Conservation (phyloP, 1,139 yeast genomes). For the Hansenula sp. region DNA sequence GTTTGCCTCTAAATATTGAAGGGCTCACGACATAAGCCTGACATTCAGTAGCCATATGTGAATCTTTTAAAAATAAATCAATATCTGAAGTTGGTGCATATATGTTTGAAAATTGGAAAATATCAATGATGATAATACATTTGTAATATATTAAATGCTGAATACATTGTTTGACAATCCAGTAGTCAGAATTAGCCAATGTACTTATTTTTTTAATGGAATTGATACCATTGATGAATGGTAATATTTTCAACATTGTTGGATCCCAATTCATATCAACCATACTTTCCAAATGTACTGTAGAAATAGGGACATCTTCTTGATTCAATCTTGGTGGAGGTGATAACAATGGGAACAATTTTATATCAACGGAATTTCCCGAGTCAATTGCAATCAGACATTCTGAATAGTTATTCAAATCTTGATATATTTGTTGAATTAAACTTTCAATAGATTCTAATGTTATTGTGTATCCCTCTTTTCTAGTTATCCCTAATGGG, state of each 20-base stretch:
- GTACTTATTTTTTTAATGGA: constrained; percentile 74
- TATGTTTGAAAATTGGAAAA: constrained; percentile 83
- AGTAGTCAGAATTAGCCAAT: constrained; percentile 76
- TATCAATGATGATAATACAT: constrained; percentile 76
- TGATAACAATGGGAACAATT: constrained; percentile 79
- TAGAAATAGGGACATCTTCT: constrained; percentile 84
- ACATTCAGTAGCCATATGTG: constrained; percentile 75
- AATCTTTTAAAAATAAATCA: constrained; percentile 58
- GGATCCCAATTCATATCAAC: constrained; percentile 97
- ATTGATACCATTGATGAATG: constrained; percentile 84
- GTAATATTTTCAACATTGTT: constrained; percentile 83
- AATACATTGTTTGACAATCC: constrained; percentile 78
- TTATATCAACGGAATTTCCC: constrained; percentile 87
- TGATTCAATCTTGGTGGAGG: constrained; percentile 62
- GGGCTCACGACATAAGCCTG: constrained; percentile 67
- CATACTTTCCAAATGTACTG: constrained; percentile 64
- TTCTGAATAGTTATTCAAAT: constrained; percentile 89
- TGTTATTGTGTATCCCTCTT: constrained; percentile 30
- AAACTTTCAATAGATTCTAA: constrained; percentile 70
- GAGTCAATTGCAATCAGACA: constrained; percentile 91
- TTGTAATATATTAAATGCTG: constrained; percentile 89
- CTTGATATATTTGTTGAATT: constrained; percentile 86
- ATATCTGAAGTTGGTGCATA: constrained; percentile 87
- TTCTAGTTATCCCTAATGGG: constrained; percentile 19
- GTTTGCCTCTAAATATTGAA: constrained; percentile 21